Percentiles rank a stretch among this genome's conserved stretches.
These are phyloP conservation scores for Heimioporus sp. DNA, from an alignment of 768 basidiomycete genomes.

Conservation along the genomic window DNA sequence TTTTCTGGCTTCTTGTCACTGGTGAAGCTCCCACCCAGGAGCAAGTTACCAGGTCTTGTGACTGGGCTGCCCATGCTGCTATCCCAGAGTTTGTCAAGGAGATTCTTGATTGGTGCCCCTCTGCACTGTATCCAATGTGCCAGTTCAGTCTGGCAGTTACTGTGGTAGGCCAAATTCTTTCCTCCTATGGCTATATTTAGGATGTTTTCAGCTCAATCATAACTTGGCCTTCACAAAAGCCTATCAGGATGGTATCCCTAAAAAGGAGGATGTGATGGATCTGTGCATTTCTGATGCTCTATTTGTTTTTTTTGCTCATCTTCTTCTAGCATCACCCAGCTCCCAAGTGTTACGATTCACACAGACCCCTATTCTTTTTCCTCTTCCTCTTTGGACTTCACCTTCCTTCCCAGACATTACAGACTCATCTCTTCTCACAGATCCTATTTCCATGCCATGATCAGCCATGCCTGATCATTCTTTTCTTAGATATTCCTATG, in stretches of 20 bases:
- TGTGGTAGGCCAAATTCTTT: constrained; percentile 52
- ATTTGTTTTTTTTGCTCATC: constrained; percentile 3
- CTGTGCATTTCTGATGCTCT: constrained; percentile 45
- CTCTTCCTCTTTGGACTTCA: too few relatives aligned
- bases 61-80: constrained; percentile 92
- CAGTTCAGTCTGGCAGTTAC: constrained; percentile 97
- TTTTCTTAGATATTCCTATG: too few relatives aligned
- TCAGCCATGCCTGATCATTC: too few relatives aligned
- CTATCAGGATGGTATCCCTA: constrained; percentile 87
- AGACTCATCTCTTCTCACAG: too few relatives aligned
- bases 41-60: constrained; percentile 82
- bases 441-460: too few relatives aligned
- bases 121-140: constrained; percentile 97
- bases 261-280: constrained; percentile 91
- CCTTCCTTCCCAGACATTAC: too few relatives aligned
- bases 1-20: constrained; percentile 95
- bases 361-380: too few relatives aligned
- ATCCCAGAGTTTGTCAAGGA: constrained; percentile 97
- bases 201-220: constrained; percentile 68
- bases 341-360: too few relatives aligned
- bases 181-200: constrained; percentile 2
- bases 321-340: constrained; percentile 81
- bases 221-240: constrained; percentile 96
- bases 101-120: constrained; percentile 88
- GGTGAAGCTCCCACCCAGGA: constrained; percentile 92